Conservation (phyloP, 2,329 filamentous ascomycete species). For the Clonostachys byssicola region DNA sequence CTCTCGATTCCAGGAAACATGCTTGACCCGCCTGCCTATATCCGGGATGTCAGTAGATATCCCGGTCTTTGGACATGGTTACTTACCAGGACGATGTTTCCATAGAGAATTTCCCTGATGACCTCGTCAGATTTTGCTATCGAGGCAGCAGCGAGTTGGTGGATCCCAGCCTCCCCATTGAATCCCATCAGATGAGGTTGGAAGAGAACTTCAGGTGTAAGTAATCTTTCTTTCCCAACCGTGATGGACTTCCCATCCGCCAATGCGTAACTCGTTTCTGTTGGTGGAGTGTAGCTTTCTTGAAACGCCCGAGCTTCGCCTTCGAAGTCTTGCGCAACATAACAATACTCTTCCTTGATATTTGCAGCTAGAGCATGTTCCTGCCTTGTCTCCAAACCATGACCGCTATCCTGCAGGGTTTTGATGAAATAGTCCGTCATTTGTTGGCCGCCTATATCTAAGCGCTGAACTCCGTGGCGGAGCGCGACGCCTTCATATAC, state of each 20-base stretch:
- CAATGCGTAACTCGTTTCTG: slow-evolving; percentile 99
- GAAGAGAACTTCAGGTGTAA: slow-evolving; percentile 98
- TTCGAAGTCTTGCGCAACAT: slow-evolving; percentile 99
- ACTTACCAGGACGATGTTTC: slow-evolving; percentile 99
- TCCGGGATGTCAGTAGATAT: slow-evolving; percentile 1
- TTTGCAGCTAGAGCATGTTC: slow-evolving; percentile 99
- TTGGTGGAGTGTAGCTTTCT: slow-evolving; percentile 75
- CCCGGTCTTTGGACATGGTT: slow-evolving; percentile 19
- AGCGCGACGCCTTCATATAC: slow-evolving; percentile 99
- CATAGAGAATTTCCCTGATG: slow-evolving; percentile 99
- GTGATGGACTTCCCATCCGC: slow-evolving; percentile 99
- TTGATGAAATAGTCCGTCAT: slow-evolving; percentile 99
- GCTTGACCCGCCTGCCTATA: slow-evolving; percentile 66
- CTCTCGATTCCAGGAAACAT: slow-evolving; percentile 99
- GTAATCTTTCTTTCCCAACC: slow-evolving; percentile 99
- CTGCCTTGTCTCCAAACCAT: slow-evolving; percentile 98
- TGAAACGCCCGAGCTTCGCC: slow-evolving; percentile 99
- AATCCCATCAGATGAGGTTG: slow-evolving; percentile 97
- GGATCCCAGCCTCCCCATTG: slow-evolving; percentile 89
- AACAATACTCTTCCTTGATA: slow-evolving; percentile 99
- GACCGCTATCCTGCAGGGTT: slow-evolving; percentile 98
- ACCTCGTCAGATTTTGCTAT: slow-evolving; percentile 99
- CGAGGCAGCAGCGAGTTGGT: slow-evolving; percentile 99
- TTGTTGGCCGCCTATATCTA: slow-evolving; percentile 99
- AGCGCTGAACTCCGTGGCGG: slow-evolving; percentile 98